phyloP scores from a whole-genome alignment of 208 protist genomes.

The Naegleria lovaniensis region DNA sequence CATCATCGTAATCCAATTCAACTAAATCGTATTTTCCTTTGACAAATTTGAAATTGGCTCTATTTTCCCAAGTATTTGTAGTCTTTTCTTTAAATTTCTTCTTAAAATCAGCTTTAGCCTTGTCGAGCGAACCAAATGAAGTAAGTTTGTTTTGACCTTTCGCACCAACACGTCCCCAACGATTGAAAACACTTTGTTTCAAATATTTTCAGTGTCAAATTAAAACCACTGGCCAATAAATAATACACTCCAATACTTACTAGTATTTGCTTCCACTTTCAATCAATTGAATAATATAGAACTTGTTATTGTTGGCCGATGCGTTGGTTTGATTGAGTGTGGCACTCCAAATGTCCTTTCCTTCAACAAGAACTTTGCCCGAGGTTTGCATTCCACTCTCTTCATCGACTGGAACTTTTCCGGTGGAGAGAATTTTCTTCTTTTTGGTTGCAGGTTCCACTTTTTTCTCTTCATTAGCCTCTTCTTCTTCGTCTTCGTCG shows the following conservation, averaged over 20 bases:
- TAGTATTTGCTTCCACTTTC: neutral
- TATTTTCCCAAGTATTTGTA: neutral
- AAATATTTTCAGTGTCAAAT: no score
- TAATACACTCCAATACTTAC: no score
- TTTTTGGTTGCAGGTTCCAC: neutral
- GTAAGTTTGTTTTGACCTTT: neutral
- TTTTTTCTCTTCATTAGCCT: neutral
- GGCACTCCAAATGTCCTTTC: neutral
- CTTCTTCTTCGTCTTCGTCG: neutral
- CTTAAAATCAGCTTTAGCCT: neutral
- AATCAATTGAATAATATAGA: slow-evolving; percentile 16
- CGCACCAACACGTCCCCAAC: neutral
- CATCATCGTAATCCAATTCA: neutral
- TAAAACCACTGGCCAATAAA: no score
- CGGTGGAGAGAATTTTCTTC: neutral
- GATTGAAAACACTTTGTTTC: neutral
- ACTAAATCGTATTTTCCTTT: neutral
- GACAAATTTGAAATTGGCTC: neutral
- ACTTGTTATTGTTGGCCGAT: neutral
- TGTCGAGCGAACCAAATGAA: neutral
- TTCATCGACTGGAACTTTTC: slow-evolving; percentile 10
- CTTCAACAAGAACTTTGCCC: neutral
- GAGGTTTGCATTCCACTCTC: neutral
- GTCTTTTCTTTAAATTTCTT: slow-evolving; percentile 27
- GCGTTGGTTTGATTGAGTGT: slow-evolving; percentile 14